Evolutionary conservation across 441 rosid genomes (phyloP).

Genomic region (Euphorbia celastroides): DNA sequence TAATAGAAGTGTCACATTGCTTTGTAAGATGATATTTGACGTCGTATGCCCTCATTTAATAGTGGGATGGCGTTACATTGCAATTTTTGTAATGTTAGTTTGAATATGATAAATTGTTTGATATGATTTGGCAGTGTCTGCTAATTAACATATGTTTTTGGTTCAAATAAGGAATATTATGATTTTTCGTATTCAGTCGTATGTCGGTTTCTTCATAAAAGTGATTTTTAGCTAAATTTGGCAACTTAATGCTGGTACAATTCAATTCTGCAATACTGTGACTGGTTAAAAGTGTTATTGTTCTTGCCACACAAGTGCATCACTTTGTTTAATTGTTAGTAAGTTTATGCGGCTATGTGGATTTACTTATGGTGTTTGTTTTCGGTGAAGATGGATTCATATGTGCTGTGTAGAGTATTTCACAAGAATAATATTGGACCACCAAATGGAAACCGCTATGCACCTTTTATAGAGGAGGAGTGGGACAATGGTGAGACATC

Average conservation of each 20-base stretch:
- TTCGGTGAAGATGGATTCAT: constrained; percentile 47
- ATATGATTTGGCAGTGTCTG: background rate
- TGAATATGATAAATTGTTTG: constrained; percentile 5
- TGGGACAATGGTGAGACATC: constrained; percentile 59
- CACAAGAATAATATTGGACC: constrained; percentile 90
- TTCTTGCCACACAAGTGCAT: background rate
- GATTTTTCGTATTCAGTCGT: constrained; percentile 5
- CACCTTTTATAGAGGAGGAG: constrained; percentile 85
- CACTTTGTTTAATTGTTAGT: constrained; percentile 1
- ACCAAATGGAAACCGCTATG: constrained; percentile 80
- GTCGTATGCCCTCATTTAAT: background rate
- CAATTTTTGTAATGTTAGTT: no score
- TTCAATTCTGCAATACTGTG: background rate
- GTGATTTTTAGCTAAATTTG: background rate
- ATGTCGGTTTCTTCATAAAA: background rate
- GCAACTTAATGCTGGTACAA: background rate
- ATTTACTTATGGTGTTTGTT: constrained; percentile 17
- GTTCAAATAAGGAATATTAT: background rate
- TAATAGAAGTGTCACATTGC: background rate
- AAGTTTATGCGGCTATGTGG: constrained; percentile 11
- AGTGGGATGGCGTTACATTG: background rate
- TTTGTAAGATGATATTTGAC: no score
- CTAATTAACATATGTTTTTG: background rate
- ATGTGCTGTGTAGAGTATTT: constrained; percentile 83
- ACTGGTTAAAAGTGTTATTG: background rate